These are phyloP conservation scores for Microsporum canis DNA, from an alignment of 2,329 filamentous ascomycete species.

Conservation along the genomic window DNA sequence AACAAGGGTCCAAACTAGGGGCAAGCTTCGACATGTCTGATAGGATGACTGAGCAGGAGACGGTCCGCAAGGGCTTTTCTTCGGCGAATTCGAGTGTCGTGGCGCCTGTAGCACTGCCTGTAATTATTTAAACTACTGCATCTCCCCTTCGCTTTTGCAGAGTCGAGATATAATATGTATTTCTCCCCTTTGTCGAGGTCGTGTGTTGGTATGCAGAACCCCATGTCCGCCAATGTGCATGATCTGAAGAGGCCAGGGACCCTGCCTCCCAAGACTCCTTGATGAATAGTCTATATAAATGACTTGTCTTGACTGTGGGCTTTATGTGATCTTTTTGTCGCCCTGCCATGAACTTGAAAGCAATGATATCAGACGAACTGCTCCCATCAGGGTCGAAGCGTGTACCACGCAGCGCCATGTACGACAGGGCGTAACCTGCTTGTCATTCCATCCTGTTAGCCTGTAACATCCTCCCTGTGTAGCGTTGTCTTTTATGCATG, in stretches of 20 bases:
- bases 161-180: too few species aligned
- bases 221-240: neutral
- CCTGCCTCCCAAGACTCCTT: too few species aligned
- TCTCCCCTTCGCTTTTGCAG: neutral
- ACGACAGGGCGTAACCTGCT: neutral
- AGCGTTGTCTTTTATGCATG: neutral
- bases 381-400: neutral
- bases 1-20: neutral
- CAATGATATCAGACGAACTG: too few species aligned
- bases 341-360: too few species aligned
- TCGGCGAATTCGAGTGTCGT: neutral
- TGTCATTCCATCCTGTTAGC: neutral
- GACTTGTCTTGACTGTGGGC: too few species aligned
- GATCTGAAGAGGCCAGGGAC: neutral
- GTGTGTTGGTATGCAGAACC: neutral
- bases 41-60: neutral
- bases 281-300: too few species aligned
- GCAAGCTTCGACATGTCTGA: neutral
- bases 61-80: neutral
- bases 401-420: neutral
- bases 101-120: neutral
- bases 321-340: too few species aligned
- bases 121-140: neutral
- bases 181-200: neutral
- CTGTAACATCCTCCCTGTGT: neutral